A percentile compares a stretch with the other conserved stretches of the same genome.
phyloP scores from a whole-genome alignment of 495 filamentous ascomycete species.

The Penicillium bialowiezense region DNA sequence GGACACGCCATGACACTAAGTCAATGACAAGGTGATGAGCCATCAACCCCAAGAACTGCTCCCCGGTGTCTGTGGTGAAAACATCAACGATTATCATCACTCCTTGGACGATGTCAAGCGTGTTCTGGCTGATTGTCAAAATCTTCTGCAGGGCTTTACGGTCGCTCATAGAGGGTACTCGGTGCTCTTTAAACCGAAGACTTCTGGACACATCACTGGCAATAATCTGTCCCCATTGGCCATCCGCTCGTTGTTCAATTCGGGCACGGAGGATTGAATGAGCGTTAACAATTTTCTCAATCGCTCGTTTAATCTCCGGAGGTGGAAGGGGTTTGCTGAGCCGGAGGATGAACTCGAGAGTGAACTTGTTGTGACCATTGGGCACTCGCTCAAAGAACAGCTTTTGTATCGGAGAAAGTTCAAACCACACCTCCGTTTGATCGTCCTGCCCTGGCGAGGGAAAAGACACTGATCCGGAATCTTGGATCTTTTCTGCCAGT shows the following conservation, averaged over 20 bases:
- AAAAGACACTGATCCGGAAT: background rate
- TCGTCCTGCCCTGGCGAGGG: background rate
- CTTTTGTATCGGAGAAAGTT: constrained; percentile 61
- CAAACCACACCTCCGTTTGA: constrained; percentile 14
- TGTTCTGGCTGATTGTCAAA: too few species aligned
- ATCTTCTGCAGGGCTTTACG: too few species aligned
- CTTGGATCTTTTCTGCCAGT: background rate
- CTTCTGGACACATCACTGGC: too few species aligned
- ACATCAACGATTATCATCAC: background rate
- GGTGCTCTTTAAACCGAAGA: too few species aligned
- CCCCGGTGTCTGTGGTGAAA: constrained; percentile 1
- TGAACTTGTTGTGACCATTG: constrained; percentile 1
- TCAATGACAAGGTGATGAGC: constrained; percentile 60
- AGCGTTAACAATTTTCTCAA: background rate
- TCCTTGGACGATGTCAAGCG: too few species aligned
- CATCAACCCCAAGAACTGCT: constrained; percentile 40
- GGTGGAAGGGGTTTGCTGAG: background rate
- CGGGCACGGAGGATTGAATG: background rate
- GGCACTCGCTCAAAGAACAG: constrained; percentile 1
- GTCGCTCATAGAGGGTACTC: too few species aligned
- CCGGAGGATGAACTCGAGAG: background rate
- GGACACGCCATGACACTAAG: constrained; percentile 56
- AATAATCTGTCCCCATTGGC: background rate
- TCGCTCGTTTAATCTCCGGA: background rate
- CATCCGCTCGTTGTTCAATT: background rate